Conservation (phyloP, 148 eudicot species). For the Chenopodium berlandieri region DNA sequence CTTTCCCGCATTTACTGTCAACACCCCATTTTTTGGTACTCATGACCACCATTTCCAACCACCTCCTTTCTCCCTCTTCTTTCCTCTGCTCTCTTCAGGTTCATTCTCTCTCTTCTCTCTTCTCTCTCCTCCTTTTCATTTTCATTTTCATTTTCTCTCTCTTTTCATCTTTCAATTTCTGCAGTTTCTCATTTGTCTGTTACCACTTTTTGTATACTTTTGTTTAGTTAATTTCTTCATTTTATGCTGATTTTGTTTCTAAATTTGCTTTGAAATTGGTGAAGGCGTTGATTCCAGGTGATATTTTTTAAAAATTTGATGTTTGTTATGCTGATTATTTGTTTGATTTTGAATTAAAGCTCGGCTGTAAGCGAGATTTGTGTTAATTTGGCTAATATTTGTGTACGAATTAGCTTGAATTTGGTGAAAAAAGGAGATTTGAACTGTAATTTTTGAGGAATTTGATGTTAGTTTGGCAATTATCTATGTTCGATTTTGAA, state of each 20-base stretch:
- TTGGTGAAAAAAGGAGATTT: background rate
- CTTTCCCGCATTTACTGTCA: conserved; percentile 22
- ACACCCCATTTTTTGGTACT: background rate
- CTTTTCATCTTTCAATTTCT: background rate
- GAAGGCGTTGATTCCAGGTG: background rate
- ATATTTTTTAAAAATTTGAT: background rate
- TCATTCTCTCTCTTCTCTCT: background rate
- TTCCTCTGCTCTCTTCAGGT: background rate
- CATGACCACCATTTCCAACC: background rate
- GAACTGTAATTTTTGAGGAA: background rate
- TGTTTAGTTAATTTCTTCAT: background rate
- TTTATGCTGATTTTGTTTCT: background rate
- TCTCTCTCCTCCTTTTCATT: background rate
- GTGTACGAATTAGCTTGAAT: background rate
- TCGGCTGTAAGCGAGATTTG: background rate
- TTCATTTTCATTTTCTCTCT: background rate
- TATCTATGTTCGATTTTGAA: background rate
- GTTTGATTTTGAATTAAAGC: background rate
- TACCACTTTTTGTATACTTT: background rate
- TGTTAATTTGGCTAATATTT: background rate
- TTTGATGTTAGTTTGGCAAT: background rate
- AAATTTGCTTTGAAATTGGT: background rate
- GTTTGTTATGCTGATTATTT: background rate
- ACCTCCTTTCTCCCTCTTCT: background rate
- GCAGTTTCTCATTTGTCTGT: background rate